Base-by-base conservation (phyloP, 495 filamentous ascomycete species). In the Xylaria grammica region DNA sequence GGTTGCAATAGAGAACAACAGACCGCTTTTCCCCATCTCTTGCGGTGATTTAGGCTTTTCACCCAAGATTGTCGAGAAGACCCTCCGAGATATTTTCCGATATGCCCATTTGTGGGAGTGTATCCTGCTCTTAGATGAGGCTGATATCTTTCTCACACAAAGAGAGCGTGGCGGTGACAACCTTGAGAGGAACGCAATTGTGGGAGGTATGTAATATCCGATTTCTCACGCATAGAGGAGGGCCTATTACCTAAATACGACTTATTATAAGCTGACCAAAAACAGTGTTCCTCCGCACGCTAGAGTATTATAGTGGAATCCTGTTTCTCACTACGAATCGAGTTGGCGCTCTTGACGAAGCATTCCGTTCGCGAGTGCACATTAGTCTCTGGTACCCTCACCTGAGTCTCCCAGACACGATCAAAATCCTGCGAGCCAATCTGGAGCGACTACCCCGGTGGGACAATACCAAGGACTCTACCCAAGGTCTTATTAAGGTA, bases 41-140 rank as follows among this genome's bases (percentile, higher is more conserved):
- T 76, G 76, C 1, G 82, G 83, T 7, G 82, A 85, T 50, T 60
- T 85, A 1, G 82, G 82, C 4, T 67, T 67, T 1, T 69, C 72
- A 1, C 65, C 78, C 0, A 58, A 67, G 5, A 65, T 70, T 0
- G 75, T 81, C 0, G 80, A 81, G 60, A 51, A 63, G 7, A 67
- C 76, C 8, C 71, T 85, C 10, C 66, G 75, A n/a, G 57, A 67
- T 0, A 70, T 75, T 1, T 75, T 82, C 19, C 62, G 67, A 4
- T 56, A 80, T 0, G 79, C 74, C 7, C 58, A 68, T 38, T 63
- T 60, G 22, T 84, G 82, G 81, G 69, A 74, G 5, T 77, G 51
- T 66, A 51, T 3, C 60, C 85, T 26, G 69, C 85, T 17, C 59
- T 84, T 8, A 79, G 83, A 67, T 78, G 85, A 72, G 76, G 51